These are phyloP conservation scores for Ambrosia hybrid DNA, from an alignment of 140 eudicot species.

Conservation along the genomic window DNA sequence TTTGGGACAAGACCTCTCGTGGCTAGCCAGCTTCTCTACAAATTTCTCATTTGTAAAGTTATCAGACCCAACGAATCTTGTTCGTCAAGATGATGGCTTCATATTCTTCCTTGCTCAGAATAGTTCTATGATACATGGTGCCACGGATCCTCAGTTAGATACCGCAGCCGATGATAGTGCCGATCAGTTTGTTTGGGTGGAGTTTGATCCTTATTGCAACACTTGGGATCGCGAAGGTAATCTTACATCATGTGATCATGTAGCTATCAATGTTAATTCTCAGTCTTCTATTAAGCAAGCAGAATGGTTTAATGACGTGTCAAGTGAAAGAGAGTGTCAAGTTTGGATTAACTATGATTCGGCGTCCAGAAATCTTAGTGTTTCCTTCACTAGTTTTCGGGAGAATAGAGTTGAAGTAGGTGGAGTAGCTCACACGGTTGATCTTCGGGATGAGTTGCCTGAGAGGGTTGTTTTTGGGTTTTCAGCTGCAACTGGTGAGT, in stretches of 20 bases:
- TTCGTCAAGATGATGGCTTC: background rate
- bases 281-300: background rate
- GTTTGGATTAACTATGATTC: constrained; percentile 12
- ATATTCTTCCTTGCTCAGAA: constrained; percentile 18
- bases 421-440: background rate
- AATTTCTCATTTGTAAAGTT: constrained; percentile 3
- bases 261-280: constrained; percentile 10
- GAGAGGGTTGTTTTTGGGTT: constrained; percentile 21
- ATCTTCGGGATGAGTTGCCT: constrained; percentile 10
- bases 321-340: background rate
- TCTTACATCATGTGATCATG: constrained; percentile 6
- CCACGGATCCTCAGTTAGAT: background rate
- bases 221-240: background rate
- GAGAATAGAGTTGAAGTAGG: background rate
- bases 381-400: background rate
- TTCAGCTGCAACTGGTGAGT: constrained; percentile 1
- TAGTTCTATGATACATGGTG: background rate
- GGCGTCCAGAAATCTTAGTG: background rate
- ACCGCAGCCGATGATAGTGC: background rate
- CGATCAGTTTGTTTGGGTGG: constrained; percentile 15
- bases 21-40: constrained; percentile 20
- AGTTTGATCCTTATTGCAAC: constrained; percentile 3
- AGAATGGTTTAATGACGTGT: background rate
- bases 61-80: background rate
- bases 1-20: constrained; percentile 14